Evolutionary conservation across 2,329 filamentous ascomycete species (phyloP).

Genomic region (Emmonsiellopsis sp.): DNA sequence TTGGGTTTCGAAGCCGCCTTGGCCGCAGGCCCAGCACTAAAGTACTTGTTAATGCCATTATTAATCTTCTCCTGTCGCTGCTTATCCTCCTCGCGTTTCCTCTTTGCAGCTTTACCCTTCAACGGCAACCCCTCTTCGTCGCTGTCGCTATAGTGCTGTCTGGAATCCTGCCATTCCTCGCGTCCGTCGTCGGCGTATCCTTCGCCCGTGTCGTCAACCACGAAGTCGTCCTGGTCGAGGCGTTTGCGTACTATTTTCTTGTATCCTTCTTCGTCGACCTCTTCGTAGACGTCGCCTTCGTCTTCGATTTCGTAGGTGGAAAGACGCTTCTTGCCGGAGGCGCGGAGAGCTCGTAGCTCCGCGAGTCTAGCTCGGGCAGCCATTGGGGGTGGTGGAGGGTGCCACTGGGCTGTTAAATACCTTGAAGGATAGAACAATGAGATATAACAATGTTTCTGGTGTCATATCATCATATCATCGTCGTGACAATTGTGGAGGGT

Average conservation of each 20-base stretch:
- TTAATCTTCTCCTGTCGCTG: slow-evolving; percentile 80
- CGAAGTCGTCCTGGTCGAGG: slow-evolving; percentile 91
- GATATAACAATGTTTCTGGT: background rate
- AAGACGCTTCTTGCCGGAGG: slow-evolving; percentile 83
- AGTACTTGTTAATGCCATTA: slow-evolving; percentile 89
- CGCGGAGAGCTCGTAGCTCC: slow-evolving; percentile 73
- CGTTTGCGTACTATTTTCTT: slow-evolving; percentile 88
- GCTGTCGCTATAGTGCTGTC: slow-evolving; percentile 54
- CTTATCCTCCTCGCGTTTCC: slow-evolving; percentile 79
- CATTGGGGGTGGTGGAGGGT: slow-evolving; percentile 5
- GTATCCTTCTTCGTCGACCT: slow-evolving; percentile 93
- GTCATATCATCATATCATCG: background rate
- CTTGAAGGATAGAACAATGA: background rate
- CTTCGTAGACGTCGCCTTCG: slow-evolving; percentile 79
- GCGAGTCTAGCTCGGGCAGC: slow-evolving; percentile 36
- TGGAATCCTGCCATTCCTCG: slow-evolving; percentile 79
- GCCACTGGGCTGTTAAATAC: background rate
- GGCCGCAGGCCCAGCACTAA: slow-evolving; percentile 62
- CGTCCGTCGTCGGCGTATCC: slow-evolving; percentile 90
- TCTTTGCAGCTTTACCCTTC: slow-evolving; percentile 60
- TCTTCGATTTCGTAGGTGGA: slow-evolving; percentile 81
- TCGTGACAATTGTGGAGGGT: background rate
- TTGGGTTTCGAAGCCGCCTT: slow-evolving; percentile 65
- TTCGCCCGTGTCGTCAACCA: slow-evolving; percentile 92
- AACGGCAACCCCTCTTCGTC: slow-evolving; percentile 66